Percentiles rank a stretch among this genome's conserved stretches.
Conservation (phyloP, 148 eudicot species). For the Nepenthes gracilis region DNA sequence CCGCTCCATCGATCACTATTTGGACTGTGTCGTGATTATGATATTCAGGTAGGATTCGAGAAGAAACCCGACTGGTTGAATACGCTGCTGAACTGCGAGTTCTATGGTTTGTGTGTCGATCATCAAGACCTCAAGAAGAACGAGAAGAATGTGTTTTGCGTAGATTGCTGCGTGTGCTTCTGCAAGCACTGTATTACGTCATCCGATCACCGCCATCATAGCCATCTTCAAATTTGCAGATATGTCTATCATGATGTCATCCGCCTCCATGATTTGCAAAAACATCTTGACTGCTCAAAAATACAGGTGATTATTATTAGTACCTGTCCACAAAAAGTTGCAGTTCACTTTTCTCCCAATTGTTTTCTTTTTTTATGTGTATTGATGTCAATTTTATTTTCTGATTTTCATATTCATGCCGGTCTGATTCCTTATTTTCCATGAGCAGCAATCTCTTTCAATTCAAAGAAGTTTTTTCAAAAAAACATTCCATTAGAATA, state of each 20-base stretch:
- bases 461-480: no score
- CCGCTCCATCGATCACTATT: no score
- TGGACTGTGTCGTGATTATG: no score
- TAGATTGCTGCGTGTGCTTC: neutral
- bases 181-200: neutral
- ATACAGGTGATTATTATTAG: neutral
- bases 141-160: neutral
- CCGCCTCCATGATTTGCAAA: neutral
- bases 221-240: neutral
- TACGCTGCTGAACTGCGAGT: neutral
- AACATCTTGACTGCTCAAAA: neutral
- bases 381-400: neutral
- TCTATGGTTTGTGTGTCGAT: neutral
- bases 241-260: neutral
- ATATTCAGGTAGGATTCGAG: no score
- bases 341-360: no score
- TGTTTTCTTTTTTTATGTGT: no score
- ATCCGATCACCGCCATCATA: neutral
- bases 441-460: no score
- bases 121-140: neutral
- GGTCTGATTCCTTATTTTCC: no score
- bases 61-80: neutral
- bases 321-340: neutral
- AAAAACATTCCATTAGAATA: no score
- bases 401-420: neutral